A percentile compares a stretch with the other conserved stretches of the same genome.
Conservation (phyloP, 2,329 filamentous ascomycete species). For the Colletotrichum sp. region DNA sequence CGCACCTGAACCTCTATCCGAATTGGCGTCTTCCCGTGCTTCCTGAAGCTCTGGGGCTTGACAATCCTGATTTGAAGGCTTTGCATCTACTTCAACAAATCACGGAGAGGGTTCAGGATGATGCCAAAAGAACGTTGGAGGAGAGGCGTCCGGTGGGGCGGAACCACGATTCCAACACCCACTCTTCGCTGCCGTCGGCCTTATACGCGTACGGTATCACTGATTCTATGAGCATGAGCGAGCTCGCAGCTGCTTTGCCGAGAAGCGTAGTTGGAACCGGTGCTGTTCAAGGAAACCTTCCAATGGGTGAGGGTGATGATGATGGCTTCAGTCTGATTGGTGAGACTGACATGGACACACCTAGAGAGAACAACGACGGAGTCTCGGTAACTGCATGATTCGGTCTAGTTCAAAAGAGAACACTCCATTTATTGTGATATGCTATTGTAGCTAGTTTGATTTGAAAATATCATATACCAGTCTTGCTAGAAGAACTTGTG, state of each 20-base stretch:
- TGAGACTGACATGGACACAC: too few relatives aligned
- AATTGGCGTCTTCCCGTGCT: slow-evolving; percentile 32
- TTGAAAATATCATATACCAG: background rate
- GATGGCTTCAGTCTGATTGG: too few relatives aligned
- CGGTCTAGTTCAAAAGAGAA: too few relatives aligned
- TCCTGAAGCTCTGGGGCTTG: background rate
- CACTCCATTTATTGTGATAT: too few relatives aligned
- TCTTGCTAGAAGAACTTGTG: background rate
- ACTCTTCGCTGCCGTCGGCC: background rate
- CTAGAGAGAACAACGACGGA: too few relatives aligned
- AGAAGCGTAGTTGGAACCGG: too few relatives aligned
- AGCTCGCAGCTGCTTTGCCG: too few relatives aligned
- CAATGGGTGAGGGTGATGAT: too few relatives aligned
- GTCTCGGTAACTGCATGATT: too few relatives aligned
- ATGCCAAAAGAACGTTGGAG: slow-evolving; percentile 30
- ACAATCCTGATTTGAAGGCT: background rate
- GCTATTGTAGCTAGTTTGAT: background rate
- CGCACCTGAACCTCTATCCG: slow-evolving; percentile 43
- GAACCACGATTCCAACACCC: slow-evolving; percentile 36
- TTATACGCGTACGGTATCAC: too few relatives aligned
- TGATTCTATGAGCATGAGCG: too few relatives aligned
- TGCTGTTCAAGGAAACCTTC: too few relatives aligned
- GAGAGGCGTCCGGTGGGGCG: slow-evolving; percentile 31
- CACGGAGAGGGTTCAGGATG: slow-evolving; percentile 28
- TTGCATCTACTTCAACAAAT: slow-evolving; percentile 30